Evolutionary conservation across 1,284 basidiomycete genomes (phyloP), one percentile per base, ranked within the genome.

Genomic region (Pseudozyma pruni): DNA sequence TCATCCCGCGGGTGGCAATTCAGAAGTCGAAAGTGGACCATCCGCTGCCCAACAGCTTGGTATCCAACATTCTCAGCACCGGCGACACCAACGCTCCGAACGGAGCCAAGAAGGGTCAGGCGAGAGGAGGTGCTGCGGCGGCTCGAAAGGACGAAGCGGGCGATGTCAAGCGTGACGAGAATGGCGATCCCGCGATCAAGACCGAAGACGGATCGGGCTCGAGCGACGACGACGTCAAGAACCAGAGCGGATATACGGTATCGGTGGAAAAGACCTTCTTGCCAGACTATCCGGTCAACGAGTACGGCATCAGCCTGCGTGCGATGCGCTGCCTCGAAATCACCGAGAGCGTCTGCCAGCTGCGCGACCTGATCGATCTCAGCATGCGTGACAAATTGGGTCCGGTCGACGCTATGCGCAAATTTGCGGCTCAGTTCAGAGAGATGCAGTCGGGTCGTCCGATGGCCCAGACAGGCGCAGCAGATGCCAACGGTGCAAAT

Each of bases 261-360:
- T 35, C 68, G n/a, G 61, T 76, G 16, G 75, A 78, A 32, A 54
- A 53, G 38, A 62, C 59, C 1, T 63, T 61, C 27, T 25, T 78
- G 42, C 76, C 76, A 6, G 76, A 78, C 22, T 67, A 55, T 17
- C 76, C 76, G 10, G 76, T 78, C 35, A 78, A 78, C 60, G 76
- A 78, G 40, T 78, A 76, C 53, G 76, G 76, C 14, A 75, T 78
- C 57, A 75, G 72, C 40, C 34, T 78, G 42, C 58, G 74, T 20
- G 72, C 76, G 5, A 78, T 78, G 76, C 62, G 76, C 8, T 78
- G 76, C 27, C 64, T 78, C 41, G 76, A 76, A 55, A 76, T 78
- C 51, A 76, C 75, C 25, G 76, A 78, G 37, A 72, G 66, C 44
- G 69, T 78, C 5, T 76, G 72, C 47, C 74, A 78, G 38, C 57